A percentile compares a stretch with the other conserved stretches of the same genome.
Conservation (phyloP, 441 rosid genomes). For the Erodium chrysanthum region DNA sequence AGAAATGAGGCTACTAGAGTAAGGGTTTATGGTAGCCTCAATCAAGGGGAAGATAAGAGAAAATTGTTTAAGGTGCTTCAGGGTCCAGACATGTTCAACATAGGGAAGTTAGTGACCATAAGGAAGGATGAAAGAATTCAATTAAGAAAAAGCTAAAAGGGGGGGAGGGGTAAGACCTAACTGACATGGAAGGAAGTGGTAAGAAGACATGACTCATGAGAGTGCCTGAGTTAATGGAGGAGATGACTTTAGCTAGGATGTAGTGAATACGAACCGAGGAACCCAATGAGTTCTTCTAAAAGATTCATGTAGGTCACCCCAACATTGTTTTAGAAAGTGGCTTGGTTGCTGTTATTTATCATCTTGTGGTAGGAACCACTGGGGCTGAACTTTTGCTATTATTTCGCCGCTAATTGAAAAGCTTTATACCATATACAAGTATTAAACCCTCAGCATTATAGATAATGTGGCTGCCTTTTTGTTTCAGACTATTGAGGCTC, state of each 20-base stretch:
- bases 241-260: background rate
- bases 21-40: background rate
- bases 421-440: background rate
- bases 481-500: constrained; percentile 70
- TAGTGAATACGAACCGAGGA: background rate
- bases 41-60: background rate
- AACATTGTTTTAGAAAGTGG: background rate
- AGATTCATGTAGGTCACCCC: background rate
- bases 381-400: background rate
- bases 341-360: background rate
- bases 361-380: constrained; percentile 11
- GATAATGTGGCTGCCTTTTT: background rate
- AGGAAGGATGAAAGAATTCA: background rate
- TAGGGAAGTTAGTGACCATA: background rate
- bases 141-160: background rate
- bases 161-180: background rate
- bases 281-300: background rate
- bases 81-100: background rate
- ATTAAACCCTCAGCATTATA: constrained; percentile 1
- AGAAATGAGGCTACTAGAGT: background rate
- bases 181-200: background rate
- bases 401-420: background rate
- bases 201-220: background rate
- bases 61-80: background rate
- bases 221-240: background rate